Base-by-base conservation (phyloP, 192 early-diverging fungal genomes). In the Backusella morwellensis region DNA sequence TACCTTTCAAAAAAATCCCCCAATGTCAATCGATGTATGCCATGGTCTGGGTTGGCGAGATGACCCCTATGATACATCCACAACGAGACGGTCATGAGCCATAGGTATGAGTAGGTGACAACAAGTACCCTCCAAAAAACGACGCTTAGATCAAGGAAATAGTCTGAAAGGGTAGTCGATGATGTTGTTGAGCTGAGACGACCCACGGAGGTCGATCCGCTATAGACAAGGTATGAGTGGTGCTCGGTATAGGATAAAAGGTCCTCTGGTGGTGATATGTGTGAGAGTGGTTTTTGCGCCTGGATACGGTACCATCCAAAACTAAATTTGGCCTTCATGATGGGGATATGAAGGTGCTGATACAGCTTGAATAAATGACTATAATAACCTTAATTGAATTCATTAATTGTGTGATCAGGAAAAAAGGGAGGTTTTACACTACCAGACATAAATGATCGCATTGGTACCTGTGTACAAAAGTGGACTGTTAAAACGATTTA, bases 391-490 rank as follows among this genome's bases (percentile, higher is more conserved):
- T 32, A 3, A 32, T 32, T 32, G 32, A 32, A 32, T 32, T 32
- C 32, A 32, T 32, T 32, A 32, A 32, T 32, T 32, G 2, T 32
- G 32, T 32, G 32, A 32, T 32, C 32, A 32, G 32, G 32, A 32
- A 32, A 32, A 32, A 32, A 32, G 2, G 2, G 32, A 0, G 32
- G 32, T 2, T 32, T 32, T 32, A 32, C 2, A 32, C 32, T 32
- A 32, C 80, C 80, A 50, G 80, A 82, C 80, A 82, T 82, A 50
- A 82, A 82, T 2, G 80, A 82, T 56, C 80, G 67, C 80, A 82
- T 82, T 1, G 80, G 80, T 3, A 82, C 80, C 80, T 82, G 32
- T 15, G 2, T 59, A 23, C 29, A 23, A 23, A 23, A 59, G 6
- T 12, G 8, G 19, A 44, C n/a, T 59, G 54, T 59, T 59, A 50